Base-by-base conservation (phyloP, 2,329 filamentous ascomycete species). In the Nannizzia gypsea region DNA sequence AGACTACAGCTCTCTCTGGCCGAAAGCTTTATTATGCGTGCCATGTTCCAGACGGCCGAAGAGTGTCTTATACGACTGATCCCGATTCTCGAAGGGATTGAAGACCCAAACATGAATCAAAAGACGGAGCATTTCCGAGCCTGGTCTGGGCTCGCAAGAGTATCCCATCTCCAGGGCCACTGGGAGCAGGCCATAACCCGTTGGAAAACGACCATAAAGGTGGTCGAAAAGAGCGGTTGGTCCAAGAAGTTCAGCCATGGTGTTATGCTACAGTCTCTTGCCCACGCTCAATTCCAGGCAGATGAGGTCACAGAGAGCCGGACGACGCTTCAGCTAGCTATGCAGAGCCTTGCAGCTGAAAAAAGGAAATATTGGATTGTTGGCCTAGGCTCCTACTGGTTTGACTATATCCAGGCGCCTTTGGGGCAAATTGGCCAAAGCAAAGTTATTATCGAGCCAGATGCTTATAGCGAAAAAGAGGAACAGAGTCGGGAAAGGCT, bases 191-290 rank as follows among this genome's bases (percentile, higher is more conserved):
- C 59, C 3, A 40, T 60, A n/a, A 55, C 6, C 8, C 42, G 42
- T 6, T 60, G 55, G 59, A 56, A 24, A 24, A 31, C 36, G 17
- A 40, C 56, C n/a, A 31, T 61, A 22, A 52, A 36, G 20, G 26
- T 55, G 24, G 22, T 56, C 17, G 57, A 50, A 40, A 17, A 13
- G 36, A 48, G 34, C 48, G 36, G 52, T n/a, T 44, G 24, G 34
- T 24, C 38, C 3, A 54, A 48, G 46, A 48, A 57, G 13, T 63
- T 63, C 34, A 61, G 60, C 52, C 34, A 58, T n/a, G 59, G 61
- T 50, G 26, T 63, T 54, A 55, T 64, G 24, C 60, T 54, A 22
- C 61, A 52, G 20, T 64, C 63, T 8, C 60, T 64, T 22, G 61
- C 61, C 36, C 61, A 64, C 36, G 59, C 46, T 15, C 56, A 63